Conservation (phyloP, 1,139 yeast genomes). For the Scheffersomyces stambukii region DNA sequence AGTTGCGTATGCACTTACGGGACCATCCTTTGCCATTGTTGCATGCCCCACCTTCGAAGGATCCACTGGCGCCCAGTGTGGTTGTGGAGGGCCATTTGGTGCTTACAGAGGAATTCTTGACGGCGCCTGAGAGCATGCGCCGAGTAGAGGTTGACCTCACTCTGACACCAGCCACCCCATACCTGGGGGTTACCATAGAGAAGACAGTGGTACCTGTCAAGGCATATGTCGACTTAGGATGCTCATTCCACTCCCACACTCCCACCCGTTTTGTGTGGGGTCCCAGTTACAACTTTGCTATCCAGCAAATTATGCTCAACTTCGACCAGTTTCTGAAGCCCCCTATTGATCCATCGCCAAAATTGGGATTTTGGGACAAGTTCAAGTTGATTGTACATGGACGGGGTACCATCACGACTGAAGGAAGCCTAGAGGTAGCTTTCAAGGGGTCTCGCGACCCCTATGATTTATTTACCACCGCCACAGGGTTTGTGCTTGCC, state of each 20-base stretch:
- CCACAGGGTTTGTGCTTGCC: conserved; percentile 39
- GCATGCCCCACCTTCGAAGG: conserved; percentile 28
- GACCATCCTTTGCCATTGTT: conserved; percentile 67
- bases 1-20: conserved; percentile 51
- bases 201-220: conserved; percentile 79
- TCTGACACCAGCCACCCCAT: conserved; percentile 51
- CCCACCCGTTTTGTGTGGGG: conserved; percentile 85
- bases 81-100: conserved; percentile 45
- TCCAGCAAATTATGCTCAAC: conserved; percentile 75
- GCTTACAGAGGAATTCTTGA: conserved; percentile 42
- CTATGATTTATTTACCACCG: conserved; percentile 33
- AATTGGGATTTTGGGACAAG: conserved; percentile 61
- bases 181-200: conserved; percentile 55
- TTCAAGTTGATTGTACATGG: conserved; percentile 48
- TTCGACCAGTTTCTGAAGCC: conserved; percentile 83
- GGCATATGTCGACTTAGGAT: conserved; percentile 57
- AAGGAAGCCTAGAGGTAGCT: conserved; percentile 51
- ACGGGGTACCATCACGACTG: conserved; percentile 25
- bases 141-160: conserved; percentile 54
- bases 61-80: conserved; percentile 14
- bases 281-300: conserved; percentile 75
- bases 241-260: conserved; percentile 50
- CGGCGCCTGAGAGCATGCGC: conserved; percentile 47
- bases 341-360: conserved; percentile 61
- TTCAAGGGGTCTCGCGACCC: conserved; percentile 48